phyloP scores from a whole-genome alignment of 1,284 basidiomycete species.

The Afroboletus lepidellus region DNA sequence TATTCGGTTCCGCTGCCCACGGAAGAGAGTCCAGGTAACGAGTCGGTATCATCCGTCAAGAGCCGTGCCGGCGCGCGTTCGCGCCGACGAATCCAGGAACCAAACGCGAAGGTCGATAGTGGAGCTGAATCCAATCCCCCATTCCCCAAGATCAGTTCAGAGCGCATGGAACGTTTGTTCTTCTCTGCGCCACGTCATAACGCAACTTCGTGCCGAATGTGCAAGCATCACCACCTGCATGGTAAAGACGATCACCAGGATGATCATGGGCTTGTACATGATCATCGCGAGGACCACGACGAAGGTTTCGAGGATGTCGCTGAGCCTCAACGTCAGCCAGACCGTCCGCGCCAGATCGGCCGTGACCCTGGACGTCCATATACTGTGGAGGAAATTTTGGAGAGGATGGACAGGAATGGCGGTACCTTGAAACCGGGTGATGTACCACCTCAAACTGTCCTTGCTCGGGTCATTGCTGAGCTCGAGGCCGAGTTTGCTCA shows the following conservation, averaged over 20 bases:
- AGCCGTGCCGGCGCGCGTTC: background rate
- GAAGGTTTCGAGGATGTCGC: constrained; percentile 19
- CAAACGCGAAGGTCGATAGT: constrained; percentile 1
- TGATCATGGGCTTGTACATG: background rate
- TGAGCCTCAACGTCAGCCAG: constrained; percentile 2
- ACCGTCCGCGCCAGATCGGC: background rate
- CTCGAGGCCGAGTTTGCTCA: constrained; percentile 89
- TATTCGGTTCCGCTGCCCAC: constrained; percentile 4
- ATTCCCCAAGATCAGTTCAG: constrained; percentile 79
- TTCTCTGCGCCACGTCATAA: constrained; percentile 77
- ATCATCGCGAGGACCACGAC: constrained; percentile 10
- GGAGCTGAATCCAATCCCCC: constrained; percentile 45
- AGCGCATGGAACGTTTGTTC: constrained; percentile 73
- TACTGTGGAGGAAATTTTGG: constrained; percentile 29
- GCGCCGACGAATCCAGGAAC: constrained; percentile 4
- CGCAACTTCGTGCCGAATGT: constrained; percentile 62
- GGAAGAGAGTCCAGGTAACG: constrained; percentile 1
- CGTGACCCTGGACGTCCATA: constrained; percentile 5
- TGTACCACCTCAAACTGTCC: constrained; percentile 79
- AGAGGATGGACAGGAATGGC: constrained; percentile 28
- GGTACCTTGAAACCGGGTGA: constrained; percentile 21
- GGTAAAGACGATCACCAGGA: background rate
- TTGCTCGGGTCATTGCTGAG: constrained; percentile 76
- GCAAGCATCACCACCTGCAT: constrained; percentile 43
- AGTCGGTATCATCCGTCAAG: constrained; percentile 8